These are phyloP conservation scores for Cladosporium oxysporum DNA, from an alignment of 2,329 filamentous ascomycete genomes.

Conservation along the genomic window DNA sequence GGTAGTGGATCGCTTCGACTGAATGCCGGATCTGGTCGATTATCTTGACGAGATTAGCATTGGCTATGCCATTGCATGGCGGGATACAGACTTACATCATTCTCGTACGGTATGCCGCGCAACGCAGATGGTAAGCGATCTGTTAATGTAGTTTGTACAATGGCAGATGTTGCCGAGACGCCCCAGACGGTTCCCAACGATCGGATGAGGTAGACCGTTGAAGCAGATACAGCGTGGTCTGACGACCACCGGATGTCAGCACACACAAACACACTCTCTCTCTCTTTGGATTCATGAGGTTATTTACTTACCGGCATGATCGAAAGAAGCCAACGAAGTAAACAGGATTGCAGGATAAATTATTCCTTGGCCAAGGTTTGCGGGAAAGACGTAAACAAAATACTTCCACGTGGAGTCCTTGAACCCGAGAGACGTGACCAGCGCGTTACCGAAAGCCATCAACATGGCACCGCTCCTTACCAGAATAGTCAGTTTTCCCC, in stretches of 20 bases:
- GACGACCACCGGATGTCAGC: not conserved
- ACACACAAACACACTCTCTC: too few species aligned
- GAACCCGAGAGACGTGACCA: slow-evolving; percentile 46
- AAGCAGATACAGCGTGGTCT: not conserved
- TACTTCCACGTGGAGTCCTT: slow-evolving; percentile 49
- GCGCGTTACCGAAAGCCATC: slow-evolving; percentile 48
- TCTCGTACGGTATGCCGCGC: not conserved
- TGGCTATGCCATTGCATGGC: not conserved
- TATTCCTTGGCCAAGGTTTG: slow-evolving; percentile 51
- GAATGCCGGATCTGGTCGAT: not conserved
- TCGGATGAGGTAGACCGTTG: slow-evolving; percentile 54
- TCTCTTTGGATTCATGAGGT: not conserved
- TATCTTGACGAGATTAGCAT: not conserved
- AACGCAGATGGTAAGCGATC: slow-evolving; percentile 44
- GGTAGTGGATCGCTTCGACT: not conserved
- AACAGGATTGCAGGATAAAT: slow-evolving; percentile 56
- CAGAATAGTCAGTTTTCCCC: slow-evolving; percentile 46
- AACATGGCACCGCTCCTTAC: slow-evolving; percentile 44
- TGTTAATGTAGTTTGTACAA: slow-evolving; percentile 63
- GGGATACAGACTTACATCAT: not conserved
- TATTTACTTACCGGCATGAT: slow-evolving; percentile 55
- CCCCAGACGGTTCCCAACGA: slow-evolving; percentile 66
- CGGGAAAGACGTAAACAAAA: slow-evolving; percentile 47
- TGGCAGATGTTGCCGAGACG: slow-evolving; percentile 62
- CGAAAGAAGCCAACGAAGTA: slow-evolving; percentile 63